Evolutionary conservation across 192 early-diverging fungal genomes (phyloP).

Genomic region (Backusella liffmaniae): DNA sequence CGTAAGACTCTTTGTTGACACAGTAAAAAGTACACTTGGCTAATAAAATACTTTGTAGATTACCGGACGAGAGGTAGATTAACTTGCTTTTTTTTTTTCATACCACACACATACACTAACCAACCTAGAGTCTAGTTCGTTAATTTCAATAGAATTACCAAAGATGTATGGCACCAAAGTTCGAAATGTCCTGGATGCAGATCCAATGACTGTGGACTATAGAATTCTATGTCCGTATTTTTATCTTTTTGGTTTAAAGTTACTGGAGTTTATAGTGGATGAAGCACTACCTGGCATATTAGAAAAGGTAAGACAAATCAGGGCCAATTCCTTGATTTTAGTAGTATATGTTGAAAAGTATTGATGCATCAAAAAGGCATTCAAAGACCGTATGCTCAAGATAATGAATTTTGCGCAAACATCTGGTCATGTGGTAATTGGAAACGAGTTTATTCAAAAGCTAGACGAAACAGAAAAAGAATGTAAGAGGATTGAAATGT

Average conservation of each 20-base stretch:
- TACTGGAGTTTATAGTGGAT: constrained; percentile 28
- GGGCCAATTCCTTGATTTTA: no score
- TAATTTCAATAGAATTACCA: constrained; percentile 37
- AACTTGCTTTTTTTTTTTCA: no score
- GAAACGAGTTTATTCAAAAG: constrained; percentile 40
- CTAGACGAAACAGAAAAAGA: constrained; percentile 54
- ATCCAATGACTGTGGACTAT: constrained; percentile 35
- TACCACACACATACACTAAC: neutral
- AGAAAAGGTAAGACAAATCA: constrained; percentile 19
- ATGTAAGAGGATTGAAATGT: constrained; percentile 19
- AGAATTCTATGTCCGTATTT: constrained; percentile 42
- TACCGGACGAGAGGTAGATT: constrained; percentile 4
- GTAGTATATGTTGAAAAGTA: no score
- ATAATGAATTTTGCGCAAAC: constrained; percentile 52
- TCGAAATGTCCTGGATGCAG: constrained; percentile 38
- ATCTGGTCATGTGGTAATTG: constrained; percentile 25
- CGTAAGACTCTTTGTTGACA: neutral
- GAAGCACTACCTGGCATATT: constrained; percentile 25
- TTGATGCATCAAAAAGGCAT: constrained; percentile 28
- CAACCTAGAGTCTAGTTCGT: constrained; percentile 13
- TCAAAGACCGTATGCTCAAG: constrained; percentile 37
- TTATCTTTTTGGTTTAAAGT: constrained; percentile 39
- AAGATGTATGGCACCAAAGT: constrained; percentile 32
- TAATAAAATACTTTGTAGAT: neutral
- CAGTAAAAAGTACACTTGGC: no score